Percentiles rank a stretch among this genome's conserved stretches.
Conservation (phyloP, 768 basidiomycete species). For the Phylloporus scabripes region DNA sequence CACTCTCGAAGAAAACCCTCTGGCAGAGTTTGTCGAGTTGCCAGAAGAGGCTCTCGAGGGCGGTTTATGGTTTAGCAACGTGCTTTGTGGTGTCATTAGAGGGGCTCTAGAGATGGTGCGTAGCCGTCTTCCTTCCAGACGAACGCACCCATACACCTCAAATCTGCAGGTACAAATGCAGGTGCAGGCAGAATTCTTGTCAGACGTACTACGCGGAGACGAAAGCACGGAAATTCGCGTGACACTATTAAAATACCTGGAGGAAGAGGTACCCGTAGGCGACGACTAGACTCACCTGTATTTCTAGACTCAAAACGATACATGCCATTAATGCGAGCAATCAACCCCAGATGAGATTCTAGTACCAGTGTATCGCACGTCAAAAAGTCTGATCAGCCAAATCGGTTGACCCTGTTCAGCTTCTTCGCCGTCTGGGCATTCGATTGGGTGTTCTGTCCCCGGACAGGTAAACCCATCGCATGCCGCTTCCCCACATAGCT, state of each 20-base stretch:
- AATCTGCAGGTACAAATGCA: conserved; percentile 84
- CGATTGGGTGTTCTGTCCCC: conserved; percentile 88
- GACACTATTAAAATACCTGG: conserved; percentile 82
- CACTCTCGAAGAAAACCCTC: conserved; percentile 90
- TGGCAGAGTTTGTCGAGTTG: conserved; percentile 95
- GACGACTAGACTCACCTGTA: conserved; percentile 61
- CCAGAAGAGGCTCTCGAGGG: conserved; percentile 91
- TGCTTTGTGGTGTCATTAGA: conserved; percentile 88
- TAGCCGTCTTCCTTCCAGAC: conserved; percentile 2
- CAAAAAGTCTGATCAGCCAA: conserved; percentile 27
- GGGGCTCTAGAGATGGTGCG: conserved; percentile 95
- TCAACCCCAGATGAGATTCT: conserved; percentile 1
- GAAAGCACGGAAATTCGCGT: conserved; percentile 93
- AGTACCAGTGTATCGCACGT: conserved; percentile 9
- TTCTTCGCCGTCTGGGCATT: conserved; percentile 89
- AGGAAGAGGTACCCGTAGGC: conserved; percentile 92
- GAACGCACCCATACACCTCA: conserved; percentile 10
- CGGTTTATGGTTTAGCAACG: conserved; percentile 95
- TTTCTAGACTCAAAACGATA: conserved; percentile 7
- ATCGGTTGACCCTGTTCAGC: conserved; percentile 80
- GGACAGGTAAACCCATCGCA: conserved; percentile 87
- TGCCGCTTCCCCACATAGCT: conserved; percentile 91
- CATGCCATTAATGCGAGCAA: conserved; percentile 2
- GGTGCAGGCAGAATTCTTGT: conserved; percentile 82
- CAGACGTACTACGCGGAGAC: conserved; percentile 88